Conservation (phyloP, 176 grass and related monocot genomes). For the Bonia amplexicaulis region DNA sequence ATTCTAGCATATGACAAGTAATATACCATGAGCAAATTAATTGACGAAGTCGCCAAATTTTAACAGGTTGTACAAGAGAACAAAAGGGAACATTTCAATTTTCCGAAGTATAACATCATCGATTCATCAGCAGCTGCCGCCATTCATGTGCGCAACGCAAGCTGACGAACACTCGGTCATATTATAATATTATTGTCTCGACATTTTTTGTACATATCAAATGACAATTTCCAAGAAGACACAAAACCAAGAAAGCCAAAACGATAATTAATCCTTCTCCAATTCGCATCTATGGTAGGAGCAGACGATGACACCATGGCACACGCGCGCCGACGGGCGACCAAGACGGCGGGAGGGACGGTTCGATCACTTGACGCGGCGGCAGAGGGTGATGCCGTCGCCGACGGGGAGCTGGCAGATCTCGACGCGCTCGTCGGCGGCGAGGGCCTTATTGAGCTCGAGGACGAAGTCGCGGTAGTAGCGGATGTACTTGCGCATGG, state of each 20-base stretch:
- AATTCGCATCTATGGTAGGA: neutral
- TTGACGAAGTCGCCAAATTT: too few relatives aligned
- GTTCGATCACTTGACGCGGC: conserved; percentile 49
- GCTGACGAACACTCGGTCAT: neutral
- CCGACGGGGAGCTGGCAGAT: conserved; percentile 91
- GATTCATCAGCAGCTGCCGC: neutral
- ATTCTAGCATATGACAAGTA: neutral
- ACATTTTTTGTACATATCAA: conserved; percentile 8
- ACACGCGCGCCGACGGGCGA: neutral
- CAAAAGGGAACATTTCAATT: neutral
- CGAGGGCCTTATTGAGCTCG: conserved; percentile 90
- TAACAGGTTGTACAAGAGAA: neutral
- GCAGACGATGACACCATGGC: neutral
- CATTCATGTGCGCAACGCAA: neutral
- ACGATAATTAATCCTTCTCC: conserved; percentile 9
- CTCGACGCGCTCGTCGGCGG: conserved; percentile 79
- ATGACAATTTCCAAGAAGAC: conserved; percentile 2
- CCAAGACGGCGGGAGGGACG: neutral
- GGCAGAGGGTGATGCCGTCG: conserved; percentile 88
- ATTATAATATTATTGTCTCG: neutral
- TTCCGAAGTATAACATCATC: neutral
- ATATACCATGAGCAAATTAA: neutral
- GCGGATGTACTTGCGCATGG: conserved; percentile 84
- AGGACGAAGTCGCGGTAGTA: conserved; percentile 83
- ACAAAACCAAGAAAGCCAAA: neutral